A percentile compares a stretch with the other conserved stretches of the same genome.
Conservation (phyloP, 352 stramenopile species). For the Phytophthora sansomeana region DNA sequence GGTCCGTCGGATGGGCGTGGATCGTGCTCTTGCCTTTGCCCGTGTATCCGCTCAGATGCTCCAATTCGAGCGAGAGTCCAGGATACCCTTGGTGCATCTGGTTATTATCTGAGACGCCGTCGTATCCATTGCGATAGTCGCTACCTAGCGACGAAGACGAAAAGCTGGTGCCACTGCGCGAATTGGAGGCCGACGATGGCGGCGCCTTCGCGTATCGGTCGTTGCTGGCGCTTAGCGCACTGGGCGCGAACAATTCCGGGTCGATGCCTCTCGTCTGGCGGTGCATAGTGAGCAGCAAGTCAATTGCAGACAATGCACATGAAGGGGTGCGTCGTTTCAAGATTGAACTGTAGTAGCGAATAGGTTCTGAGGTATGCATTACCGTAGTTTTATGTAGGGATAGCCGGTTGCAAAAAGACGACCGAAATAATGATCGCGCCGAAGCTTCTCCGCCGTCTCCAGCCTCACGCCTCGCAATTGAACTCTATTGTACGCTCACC, state of each 20-base stretch:
- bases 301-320: conserved; percentile 3
- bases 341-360: conserved; percentile 27
- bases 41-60: conserved; percentile 58
- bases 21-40: conserved; percentile 64
- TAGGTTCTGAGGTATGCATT: conserved; percentile 6
- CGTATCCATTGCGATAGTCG: conserved; percentile 19
- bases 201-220: conserved; percentile 21
- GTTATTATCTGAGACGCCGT: conserved; percentile 24
- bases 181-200: neutral
- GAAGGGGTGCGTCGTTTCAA: conserved; percentile 29
- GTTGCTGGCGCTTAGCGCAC: conserved; percentile 13
- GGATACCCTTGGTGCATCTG: conserved; percentile 7
- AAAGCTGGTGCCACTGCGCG: neutral
- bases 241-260: conserved; percentile 66
- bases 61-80: neutral
- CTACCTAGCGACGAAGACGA: conserved; percentile 11
- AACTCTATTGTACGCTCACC: too few species aligned
- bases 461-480: too few species aligned
- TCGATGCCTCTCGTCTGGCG: conserved; percentile 47
- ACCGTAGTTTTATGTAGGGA: neutral
- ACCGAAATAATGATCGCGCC: neutral
- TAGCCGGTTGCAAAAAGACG: conserved; percentile 7
- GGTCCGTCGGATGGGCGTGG: conserved; percentile 58
- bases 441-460: neutral
- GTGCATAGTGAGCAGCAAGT: conserved; percentile 34